A percentile compares a stretch with the other conserved stretches of the same genome.
phyloP scores from a whole-genome alignment of 2,329 filamentous ascomycete species.

The Clonostachys solani region DNA sequence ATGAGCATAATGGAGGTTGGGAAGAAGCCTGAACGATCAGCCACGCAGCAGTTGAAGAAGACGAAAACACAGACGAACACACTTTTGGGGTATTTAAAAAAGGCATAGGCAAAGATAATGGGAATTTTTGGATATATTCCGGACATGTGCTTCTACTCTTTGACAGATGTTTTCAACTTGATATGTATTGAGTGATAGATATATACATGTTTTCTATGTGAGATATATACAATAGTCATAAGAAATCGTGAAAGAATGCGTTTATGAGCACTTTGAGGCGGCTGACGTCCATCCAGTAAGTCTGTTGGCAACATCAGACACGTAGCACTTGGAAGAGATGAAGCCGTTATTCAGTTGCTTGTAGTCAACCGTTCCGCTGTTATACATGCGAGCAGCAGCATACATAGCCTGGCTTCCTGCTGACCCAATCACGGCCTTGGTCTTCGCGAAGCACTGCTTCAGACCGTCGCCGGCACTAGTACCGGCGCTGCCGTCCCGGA shows the following conservation, averaged over 20 bases:
- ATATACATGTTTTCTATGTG: no score
- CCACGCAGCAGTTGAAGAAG: no score
- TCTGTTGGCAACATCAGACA: constrained; percentile 12
- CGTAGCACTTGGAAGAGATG: constrained; percentile 11
- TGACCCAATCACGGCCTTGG: constrained; percentile 1
- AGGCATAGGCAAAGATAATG: no score
- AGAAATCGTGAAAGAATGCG: not conserved
- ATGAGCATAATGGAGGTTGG: constrained; percentile 55
- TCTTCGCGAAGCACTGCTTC: constrained; percentile 4
- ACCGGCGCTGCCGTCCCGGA: constrained; percentile 8
- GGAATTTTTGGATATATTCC: no score
- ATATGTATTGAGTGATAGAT: no score
- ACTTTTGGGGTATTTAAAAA: no score
- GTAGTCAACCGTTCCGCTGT: constrained; percentile 13
- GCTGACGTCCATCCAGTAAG: constrained; percentile 12
- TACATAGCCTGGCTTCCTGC: constrained; percentile 6
- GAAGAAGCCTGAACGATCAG: constrained; percentile 30
- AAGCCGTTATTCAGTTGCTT: constrained; percentile 11
- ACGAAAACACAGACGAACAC: no score
- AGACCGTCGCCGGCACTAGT: constrained; percentile 8
- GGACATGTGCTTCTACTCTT: no score
- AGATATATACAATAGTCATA: no score
- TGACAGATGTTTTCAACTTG: no score
- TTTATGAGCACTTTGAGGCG: not conserved
- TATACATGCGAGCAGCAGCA: constrained; percentile 12